Evolutionary conservation across 2,329 filamentous ascomycete species (phyloP), one percentile per base, ranked within the genome.

Genomic region (Fusarium tricinctum): DNA sequence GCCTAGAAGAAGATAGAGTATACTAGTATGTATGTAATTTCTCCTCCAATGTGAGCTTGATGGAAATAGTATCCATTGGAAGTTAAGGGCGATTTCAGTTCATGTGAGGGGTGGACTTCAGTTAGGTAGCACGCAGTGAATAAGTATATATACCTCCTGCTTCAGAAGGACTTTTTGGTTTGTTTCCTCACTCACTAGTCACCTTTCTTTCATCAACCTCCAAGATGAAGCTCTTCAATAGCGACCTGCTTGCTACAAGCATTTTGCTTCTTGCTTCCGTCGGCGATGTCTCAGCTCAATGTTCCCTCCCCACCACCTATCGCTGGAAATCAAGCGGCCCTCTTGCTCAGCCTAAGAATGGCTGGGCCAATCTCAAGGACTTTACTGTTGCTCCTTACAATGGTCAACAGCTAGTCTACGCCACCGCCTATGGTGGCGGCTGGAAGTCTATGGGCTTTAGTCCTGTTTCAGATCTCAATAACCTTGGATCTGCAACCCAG

Each of bases 391-490:
- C 83, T 17, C 73, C 78, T 2, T 86, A 86, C 79, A 85, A 90
- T 32, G 85, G 83, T 51, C 74, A 88, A 75, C 81, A 89, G 64
- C 81, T 91, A 12, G 87, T 91, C 3, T 91, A 90, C 70, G 87
- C 79, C 2, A 84, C 87, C 2, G 81, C 76, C 62, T 79, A 85
- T 68, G 39, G 43, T 4, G 73, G 78, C 2, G 79, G 55, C 58
- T 90, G 83, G 69, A 86, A 86, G 65, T 89, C 88, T 13, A 85
- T 90, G 83, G 81, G 77, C 77, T 90, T 91, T 64, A 81, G 80
- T 22, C 78, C 81, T 55, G 85, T 91, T 75, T 77, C 77, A 3
- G 80, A 87, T 79, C 89, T 83, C 81, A 75, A 78, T 17, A 79
- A 83, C 22, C 84, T 90, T 81, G 77, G 74, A 20, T 78, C 81